Evolutionary conservation across 768 basidiomycete species (phyloP).

Genomic region (Coprinopsis marcescibilis): DNA sequence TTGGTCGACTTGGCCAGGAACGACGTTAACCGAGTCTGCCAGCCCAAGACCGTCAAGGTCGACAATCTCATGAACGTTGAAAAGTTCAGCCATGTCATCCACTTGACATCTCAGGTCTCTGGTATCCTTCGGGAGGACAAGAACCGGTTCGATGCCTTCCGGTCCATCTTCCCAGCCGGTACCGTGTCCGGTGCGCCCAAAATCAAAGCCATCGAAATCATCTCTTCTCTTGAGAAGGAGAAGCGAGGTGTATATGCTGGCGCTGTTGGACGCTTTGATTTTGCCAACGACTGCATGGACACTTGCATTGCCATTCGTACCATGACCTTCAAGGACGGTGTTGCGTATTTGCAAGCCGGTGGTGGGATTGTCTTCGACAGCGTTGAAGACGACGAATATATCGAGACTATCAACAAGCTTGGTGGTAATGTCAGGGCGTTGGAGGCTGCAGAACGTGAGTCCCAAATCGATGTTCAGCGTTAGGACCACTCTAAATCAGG

Average conservation of each 20-base stretch:
- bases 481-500: slow-evolving; percentile 21
- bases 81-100: slow-evolving; percentile 97
- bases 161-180: slow-evolving; percentile 97
- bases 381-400: slow-evolving; percentile 95
- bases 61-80: slow-evolving; percentile 92
- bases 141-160: slow-evolving; percentile 97
- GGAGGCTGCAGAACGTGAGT: slow-evolving; percentile 83
- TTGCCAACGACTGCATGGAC: slow-evolving; percentile 92
- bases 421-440: slow-evolving; percentile 81
- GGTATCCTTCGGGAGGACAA: slow-evolving; percentile 76
- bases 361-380: slow-evolving; percentile 98
- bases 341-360: slow-evolving; percentile 90
- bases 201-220: slow-evolving; percentile 94
- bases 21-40: slow-evolving; percentile 96
- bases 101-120: slow-evolving; percentile 92
- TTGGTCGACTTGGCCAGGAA: slow-evolving; percentile 96
- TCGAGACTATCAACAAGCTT: slow-evolving; percentile 94
- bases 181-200: slow-evolving; percentile 99
- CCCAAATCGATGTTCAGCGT: neutral
- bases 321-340: slow-evolving; percentile 93
- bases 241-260: slow-evolving; percentile 94
- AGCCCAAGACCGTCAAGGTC: slow-evolving; percentile 91
- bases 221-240: slow-evolving; percentile 82
- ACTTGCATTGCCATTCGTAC: slow-evolving; percentile 98
- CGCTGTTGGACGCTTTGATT: slow-evolving; percentile 97